A percentile compares a stretch with the other conserved stretches of the same genome.
Conservation (phyloP, 2,329 filamentous ascomycete genomes). For the Penicillium sp. region DNA sequence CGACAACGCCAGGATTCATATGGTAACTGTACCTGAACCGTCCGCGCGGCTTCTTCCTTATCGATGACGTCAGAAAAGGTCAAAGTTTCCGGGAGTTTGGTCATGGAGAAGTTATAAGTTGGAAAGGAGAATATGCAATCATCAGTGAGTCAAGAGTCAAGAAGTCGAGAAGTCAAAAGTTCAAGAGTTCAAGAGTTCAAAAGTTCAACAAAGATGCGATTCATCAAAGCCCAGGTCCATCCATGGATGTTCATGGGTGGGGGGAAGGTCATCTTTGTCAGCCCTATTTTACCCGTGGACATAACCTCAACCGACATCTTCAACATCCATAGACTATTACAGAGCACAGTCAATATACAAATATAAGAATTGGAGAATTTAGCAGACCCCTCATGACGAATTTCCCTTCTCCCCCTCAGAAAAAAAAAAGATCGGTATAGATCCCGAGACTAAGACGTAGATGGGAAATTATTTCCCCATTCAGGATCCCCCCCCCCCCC, state of each 20-base stretch:
- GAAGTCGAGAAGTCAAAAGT: not conserved
- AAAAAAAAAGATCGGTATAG: not conserved
- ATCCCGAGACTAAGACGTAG: not conserved
- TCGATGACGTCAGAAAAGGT: constrained; percentile 21
- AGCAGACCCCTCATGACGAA: not conserved
- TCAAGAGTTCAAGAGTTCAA: no score
- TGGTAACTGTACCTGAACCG: constrained; percentile 22
- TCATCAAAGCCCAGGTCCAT: not conserved
- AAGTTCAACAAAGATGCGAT: not conserved
- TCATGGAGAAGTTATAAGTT: not conserved
- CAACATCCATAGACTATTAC: not conserved
- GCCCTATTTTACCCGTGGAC: not conserved
- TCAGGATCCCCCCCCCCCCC: not conserved
- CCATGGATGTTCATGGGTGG: no score
- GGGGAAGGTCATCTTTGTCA: not conserved
- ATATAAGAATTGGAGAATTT: not conserved
- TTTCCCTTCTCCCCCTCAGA: not conserved
- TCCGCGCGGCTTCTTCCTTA: constrained; percentile 17
- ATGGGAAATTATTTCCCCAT: constrained; percentile 8
- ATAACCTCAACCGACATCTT: no score
- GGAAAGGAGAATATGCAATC: not conserved
- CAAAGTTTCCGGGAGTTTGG: not conserved
- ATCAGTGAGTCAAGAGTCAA: no score
- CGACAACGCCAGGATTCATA: not conserved
- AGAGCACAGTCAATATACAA: no score